Percentiles rank a stretch among this genome's conserved stretches.
These are phyloP conservation scores for Penicillium sp. DNA, from an alignment of 2,329 filamentous ascomycete species.

Conservation along the genomic window DNA sequence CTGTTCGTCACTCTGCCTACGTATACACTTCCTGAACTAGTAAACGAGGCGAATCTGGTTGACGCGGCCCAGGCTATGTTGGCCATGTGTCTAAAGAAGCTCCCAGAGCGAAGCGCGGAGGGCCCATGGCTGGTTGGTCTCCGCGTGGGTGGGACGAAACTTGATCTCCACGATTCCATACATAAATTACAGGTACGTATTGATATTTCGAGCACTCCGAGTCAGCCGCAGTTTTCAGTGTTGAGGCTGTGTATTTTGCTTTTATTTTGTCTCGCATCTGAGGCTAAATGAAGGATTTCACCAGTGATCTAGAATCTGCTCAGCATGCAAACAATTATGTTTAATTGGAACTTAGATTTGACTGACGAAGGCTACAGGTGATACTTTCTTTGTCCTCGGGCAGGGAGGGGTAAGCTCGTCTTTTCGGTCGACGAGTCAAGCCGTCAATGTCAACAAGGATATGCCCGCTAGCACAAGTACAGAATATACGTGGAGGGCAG, in stretches of 20 bases:
- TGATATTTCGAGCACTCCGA: not conserved
- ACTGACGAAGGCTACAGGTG: not conserved
- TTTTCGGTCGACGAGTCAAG: not conserved
- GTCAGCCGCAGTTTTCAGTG: not conserved
- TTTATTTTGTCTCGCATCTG: not conserved
- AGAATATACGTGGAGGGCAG: not conserved
- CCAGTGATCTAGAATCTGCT: not conserved
- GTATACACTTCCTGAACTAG: not conserved
- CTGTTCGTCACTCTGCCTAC: not conserved
- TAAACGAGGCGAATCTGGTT: not conserved
- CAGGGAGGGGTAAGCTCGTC: not conserved
- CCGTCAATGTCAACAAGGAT: not conserved
- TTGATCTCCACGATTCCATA: not conserved
- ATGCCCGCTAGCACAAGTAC: conserved; percentile 1
- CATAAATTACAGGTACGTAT: not conserved
- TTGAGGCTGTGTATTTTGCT: not conserved
- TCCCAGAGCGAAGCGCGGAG: not conserved
- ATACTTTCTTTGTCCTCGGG: not conserved
- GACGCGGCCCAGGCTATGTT: not conserved
- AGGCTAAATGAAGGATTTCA: not conserved
- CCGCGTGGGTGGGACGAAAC: not conserved
- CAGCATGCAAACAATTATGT: not conserved
- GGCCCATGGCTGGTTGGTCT: not conserved
- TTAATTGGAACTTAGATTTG: not conserved
- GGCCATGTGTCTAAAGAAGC: not conserved